Evolutionary conservation across 805 yeast genomes (phyloP).

Genomic region (Cyberlindnera saturnus): DNA sequence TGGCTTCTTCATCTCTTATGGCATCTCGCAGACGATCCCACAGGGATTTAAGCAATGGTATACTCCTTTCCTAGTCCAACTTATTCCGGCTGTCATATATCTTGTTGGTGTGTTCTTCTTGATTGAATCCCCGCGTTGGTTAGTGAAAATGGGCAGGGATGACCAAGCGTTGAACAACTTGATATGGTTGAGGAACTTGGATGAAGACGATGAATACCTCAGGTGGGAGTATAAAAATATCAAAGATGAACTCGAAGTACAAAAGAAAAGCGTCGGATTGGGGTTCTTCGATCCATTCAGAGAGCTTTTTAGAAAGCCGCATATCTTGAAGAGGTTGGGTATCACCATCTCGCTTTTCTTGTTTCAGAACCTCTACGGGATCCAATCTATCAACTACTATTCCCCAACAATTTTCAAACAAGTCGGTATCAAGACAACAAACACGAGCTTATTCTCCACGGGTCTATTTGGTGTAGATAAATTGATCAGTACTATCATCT

Average conservation of each 20-base stretch:
- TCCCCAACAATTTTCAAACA: too few species aligned
- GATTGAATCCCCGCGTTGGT: conserved; percentile 43
- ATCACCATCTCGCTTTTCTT: too few species aligned
- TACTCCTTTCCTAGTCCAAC: conserved; percentile 41
- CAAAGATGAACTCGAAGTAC: conserved; percentile 22
- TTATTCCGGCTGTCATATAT: conserved; percentile 39
- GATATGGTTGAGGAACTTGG: conserved; percentile 33
- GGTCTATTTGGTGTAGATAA: too few species aligned
- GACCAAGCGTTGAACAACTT: conserved; percentile 32
- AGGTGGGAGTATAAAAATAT: conserved; percentile 32
- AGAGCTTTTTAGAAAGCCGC: conserved; percentile 27
- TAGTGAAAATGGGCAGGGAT: conserved; percentile 29
- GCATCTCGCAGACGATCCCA: conserved; percentile 4
- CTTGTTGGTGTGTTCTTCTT: conserved; percentile 31
- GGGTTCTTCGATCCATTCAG: conserved; percentile 36
- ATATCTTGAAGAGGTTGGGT: conserved; percentile 30
- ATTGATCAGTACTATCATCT: too few species aligned
- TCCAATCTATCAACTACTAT: too few species aligned
- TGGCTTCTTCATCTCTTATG: conserved; percentile 7
- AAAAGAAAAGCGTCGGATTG: conserved; percentile 25
- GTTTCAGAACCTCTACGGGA: too few species aligned
- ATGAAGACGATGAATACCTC: conserved; percentile 32
- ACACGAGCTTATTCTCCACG: too few species aligned
- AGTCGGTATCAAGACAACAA: too few species aligned
- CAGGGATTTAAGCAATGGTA: conserved; percentile 33